phyloP scores from a whole-genome alignment of 2,329 filamentous ascomycete species.

The Nigrograna mackinnonii region DNA sequence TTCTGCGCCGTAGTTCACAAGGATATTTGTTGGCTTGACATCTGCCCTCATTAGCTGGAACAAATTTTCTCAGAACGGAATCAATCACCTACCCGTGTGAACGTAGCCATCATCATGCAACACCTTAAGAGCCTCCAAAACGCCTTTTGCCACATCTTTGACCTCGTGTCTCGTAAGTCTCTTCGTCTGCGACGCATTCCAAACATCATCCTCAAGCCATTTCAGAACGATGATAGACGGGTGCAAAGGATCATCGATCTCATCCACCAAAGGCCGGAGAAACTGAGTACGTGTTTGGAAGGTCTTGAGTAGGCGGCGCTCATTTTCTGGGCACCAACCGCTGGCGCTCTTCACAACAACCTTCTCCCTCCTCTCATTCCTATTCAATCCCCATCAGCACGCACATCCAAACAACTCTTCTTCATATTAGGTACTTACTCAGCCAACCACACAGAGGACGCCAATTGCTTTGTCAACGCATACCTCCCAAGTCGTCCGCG shows the following conservation, averaged over 20 bases:
- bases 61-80: not conserved
- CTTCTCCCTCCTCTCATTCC: not conserved
- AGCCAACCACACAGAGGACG: constrained; percentile 1
- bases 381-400: no score
- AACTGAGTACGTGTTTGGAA: constrained; percentile 24
- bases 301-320: constrained; percentile 26
- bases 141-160: constrained; percentile 14
- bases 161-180: constrained; percentile 20
- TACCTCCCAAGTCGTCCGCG: constrained; percentile 1
- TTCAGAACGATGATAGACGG: constrained; percentile 24
- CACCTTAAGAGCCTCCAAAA: constrained; percentile 15
- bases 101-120: constrained; percentile 21
- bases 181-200: constrained; percentile 12
- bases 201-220: constrained; percentile 23
- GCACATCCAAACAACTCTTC: no score
- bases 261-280: constrained; percentile 30
- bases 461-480: not conserved
- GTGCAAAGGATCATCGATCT: constrained; percentile 22
- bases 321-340: constrained; percentile 14
- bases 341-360: not conserved
- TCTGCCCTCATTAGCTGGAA: constrained; percentile 8
- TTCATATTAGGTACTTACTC: no score
- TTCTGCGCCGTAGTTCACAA: constrained; percentile 28
- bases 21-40: constrained; percentile 36
- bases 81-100: constrained; percentile 10